Conservation (phyloP, 371 early-diverging fungal species). For the Lichtheimia hyalospora region DNA sequence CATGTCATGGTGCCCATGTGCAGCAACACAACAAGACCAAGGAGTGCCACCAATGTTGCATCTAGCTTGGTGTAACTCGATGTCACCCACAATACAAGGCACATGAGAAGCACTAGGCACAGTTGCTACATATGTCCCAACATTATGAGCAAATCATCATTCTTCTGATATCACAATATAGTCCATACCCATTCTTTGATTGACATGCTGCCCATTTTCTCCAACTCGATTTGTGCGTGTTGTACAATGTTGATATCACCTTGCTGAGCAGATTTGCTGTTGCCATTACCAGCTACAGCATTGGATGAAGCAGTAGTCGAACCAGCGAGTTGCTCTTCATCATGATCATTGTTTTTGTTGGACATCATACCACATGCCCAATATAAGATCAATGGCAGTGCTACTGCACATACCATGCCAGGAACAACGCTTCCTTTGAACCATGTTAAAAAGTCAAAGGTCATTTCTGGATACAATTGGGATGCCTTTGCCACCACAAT, state of each 20-base stretch:
- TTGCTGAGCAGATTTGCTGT: not conserved
- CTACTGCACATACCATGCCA: constrained; percentile 32
- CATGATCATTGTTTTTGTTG: constrained; percentile 22
- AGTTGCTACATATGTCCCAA: constrained; percentile 35
- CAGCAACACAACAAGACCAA: constrained; percentile 60
- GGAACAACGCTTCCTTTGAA: constrained; percentile 59
- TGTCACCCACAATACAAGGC: constrained; percentile 72
- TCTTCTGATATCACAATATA: too few species aligned
- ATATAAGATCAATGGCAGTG: constrained; percentile 42
- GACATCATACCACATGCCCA: constrained; percentile 25
- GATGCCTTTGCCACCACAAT: constrained; percentile 56
- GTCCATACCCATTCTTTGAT: constrained; percentile 40
- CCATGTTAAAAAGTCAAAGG: constrained; percentile 65
- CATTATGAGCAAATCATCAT: too few species aligned
- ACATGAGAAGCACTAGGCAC: constrained; percentile 48
- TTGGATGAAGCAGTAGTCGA: not conserved
- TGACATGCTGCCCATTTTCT: constrained; percentile 36
- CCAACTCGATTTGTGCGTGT: constrained; percentile 34
- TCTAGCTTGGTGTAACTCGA: constrained; percentile 60
- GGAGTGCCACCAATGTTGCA: constrained; percentile 68
- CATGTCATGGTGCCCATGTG: constrained; percentile 63
- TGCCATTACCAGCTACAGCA: not conserved
- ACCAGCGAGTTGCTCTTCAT: constrained; percentile 6
- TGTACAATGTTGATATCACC: constrained; percentile 22
- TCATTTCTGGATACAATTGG: constrained; percentile 48